A percentile compares a stretch with the other conserved stretches of the same genome.
These are phyloP conservation scores for Heracleum sosnowskyi DNA, from an alignment of 129 eudicot species.

Conservation along the genomic window DNA sequence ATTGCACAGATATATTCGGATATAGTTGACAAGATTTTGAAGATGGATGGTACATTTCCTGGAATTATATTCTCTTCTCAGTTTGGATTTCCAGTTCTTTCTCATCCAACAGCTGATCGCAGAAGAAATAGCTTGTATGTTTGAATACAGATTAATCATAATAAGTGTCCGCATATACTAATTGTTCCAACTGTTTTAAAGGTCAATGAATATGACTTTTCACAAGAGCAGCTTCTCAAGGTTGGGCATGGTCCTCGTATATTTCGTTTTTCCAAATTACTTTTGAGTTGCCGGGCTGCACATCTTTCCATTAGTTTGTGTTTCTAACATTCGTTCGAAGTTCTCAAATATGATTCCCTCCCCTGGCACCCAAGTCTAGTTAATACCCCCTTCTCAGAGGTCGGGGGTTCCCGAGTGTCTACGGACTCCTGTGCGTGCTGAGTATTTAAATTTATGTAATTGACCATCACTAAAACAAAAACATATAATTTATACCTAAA, in stretches of 20 bases:
- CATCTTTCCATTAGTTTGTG: not conserved
- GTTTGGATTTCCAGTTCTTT: slow-evolving; percentile 41
- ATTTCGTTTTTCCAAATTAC: not conserved
- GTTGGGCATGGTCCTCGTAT: not conserved
- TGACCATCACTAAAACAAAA: no score
- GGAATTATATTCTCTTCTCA: slow-evolving; percentile 19
- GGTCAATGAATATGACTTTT: not conserved
- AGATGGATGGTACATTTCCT: slow-evolving; percentile 25
- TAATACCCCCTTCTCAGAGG: not conserved
- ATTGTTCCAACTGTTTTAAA: no score
- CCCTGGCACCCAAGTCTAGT: not conserved
- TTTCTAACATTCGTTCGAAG: not conserved
- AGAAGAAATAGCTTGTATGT: not conserved
- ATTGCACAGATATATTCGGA: slow-evolving; percentile 23
- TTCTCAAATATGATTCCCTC: not conserved
- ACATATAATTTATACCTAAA: not conserved
- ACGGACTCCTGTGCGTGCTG: no score
- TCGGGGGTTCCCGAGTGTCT: no score
- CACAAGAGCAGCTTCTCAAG: not conserved
- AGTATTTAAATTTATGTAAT: no score
- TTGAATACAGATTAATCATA: not conserved
- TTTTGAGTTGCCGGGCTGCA: not conserved
- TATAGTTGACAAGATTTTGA: slow-evolving; percentile 15
- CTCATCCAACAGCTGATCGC: slow-evolving; percentile 11
- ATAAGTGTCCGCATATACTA: not conserved